Evolutionary conservation across 1,284 basidiomycete genomes (phyloP), one percentile per base, ranked within the genome.

Genomic region (Takashimella koratensis): DNA sequence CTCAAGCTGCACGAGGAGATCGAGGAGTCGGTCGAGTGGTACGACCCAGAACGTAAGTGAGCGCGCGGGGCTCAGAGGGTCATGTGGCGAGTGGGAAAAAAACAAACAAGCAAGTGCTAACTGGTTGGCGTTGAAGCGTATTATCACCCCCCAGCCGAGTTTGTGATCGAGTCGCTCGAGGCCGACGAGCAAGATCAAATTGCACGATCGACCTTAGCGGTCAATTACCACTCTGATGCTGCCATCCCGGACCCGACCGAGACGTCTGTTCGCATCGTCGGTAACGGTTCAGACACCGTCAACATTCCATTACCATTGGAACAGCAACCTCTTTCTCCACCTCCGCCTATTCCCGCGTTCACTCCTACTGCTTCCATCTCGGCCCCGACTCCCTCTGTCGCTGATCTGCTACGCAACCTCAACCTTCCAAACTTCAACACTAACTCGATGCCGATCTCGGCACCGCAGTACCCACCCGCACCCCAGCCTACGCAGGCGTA

Each of bases 21-120:
- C 24, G 61, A 63, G 20, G 58, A 57, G 26, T 53, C 43, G n/a
- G 62, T 68, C 11, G 65, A 67, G 10, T 74, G 71, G 71, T 66
- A 65, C 46, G 64, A 67, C 11, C 8, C 59, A 13, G 5, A 22
- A 4, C 24, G 53, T 52, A 21, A 57, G 56, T 57, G 16, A n/a
- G 8, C n/a, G n/a, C n/a, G n/a, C n/a, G n/a, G n/a, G n/a, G n/a
- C n/a, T n/a, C n/a, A n/a, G n/a, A n/a, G n/a, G n/a, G n/a, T n/a
- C n/a, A n/a, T n/a, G n/a, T n/a, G n/a, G n/a, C n/a, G n/a, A n/a
- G n/a, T n/a, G n/a, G n/a, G n/a, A n/a, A n/a, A n/a, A n/a, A n/a
- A n/a, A n/a, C n/a, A n/a, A n/a, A n/a, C n/a, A n/a, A n/a, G n/a
- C n/a, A n/a, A n/a, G n/a, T n/a, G n/a, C n/a, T n/a, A n/a, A n/a